Conservation (phyloP, 2,329 filamentous ascomycete species). For the Fusarium concolor region DNA sequence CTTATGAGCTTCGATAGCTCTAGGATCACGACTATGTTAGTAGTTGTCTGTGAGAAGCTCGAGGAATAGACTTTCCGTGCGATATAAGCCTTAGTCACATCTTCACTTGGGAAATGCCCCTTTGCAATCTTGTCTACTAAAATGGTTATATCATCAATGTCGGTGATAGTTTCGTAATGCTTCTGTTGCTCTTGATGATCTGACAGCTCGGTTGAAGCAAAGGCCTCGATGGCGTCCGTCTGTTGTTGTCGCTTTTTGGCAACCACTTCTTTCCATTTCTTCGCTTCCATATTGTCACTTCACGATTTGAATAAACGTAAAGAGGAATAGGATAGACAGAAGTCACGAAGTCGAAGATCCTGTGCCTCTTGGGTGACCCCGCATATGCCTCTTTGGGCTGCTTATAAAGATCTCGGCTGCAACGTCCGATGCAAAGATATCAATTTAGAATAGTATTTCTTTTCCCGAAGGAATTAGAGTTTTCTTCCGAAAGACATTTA, state of each 20-base stretch:
- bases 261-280: conserved; percentile 9
- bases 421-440: not conserved
- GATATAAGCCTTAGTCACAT: conserved; percentile 18
- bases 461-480: not conserved
- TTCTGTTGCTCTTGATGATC: not conserved
- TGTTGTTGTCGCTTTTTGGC: conserved; percentile 16
- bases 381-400: not conserved
- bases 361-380: not conserved
- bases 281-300: not conserved
- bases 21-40: not conserved
- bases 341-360: not conserved
- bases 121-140: not conserved
- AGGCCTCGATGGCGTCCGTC: not conserved
- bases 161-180: not conserved
- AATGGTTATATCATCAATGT: not conserved
- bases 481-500: not conserved
- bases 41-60: accelerated
- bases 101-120: not conserved
- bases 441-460: not conserved
- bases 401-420: conserved; percentile 14
- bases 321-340: not conserved
- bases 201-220: not conserved
- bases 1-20: conserved; percentile 23
- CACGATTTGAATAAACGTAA: not conserved
- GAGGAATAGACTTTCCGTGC: not conserved